A percentile compares a stretch with the other conserved stretches of the same genome.
These are phyloP conservation scores for Cicer yamashitae DNA, from an alignment of 306 rosid genomes.

Conservation along the genomic window DNA sequence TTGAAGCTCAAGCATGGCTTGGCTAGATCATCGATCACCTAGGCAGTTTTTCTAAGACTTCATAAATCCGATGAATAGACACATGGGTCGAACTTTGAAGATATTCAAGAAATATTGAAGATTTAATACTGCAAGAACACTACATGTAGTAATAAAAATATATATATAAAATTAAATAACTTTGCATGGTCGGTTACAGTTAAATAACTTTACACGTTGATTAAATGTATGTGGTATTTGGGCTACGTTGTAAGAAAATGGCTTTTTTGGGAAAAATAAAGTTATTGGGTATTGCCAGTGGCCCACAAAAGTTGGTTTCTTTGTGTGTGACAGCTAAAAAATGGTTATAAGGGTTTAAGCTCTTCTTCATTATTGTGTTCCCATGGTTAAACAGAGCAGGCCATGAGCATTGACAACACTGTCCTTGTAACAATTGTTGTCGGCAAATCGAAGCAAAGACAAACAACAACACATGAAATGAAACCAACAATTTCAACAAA, in stretches of 20 bases:
- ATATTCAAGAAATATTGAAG: too few relatives aligned
- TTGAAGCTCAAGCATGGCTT: too few relatives aligned
- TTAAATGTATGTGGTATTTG: conserved; percentile 1
- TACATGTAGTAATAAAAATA: too few relatives aligned
- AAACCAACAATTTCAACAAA: not conserved
- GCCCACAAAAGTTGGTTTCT: conserved; percentile 26
- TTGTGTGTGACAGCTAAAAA: conserved; percentile 32
- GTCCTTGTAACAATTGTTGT: conserved; percentile 23
- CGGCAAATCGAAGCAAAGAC: conserved; percentile 35
- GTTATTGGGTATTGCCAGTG: conserved; percentile 24
- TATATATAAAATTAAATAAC: not conserved
- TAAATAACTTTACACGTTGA: conserved; percentile 10
- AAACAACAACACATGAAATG: conserved; percentile 20
- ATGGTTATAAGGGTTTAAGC: conserved; percentile 31
- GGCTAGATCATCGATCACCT: too few relatives aligned
- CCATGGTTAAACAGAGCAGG: not conserved
- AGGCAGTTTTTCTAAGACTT: too few relatives aligned
- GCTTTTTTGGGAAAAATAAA: conserved; percentile 9
- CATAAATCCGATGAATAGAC: too few relatives aligned
- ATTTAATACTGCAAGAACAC: too few relatives aligned
- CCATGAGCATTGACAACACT: conserved; percentile 33
- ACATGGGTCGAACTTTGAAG: too few relatives aligned
- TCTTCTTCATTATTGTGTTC: conserved; percentile 26
- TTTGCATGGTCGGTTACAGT: not conserved
- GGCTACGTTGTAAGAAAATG: conserved; percentile 16